Percentiles rank a stretch among this genome's conserved stretches.
Evolutionary conservation across 805 yeast genomes (phyloP).

Genomic region (Starmerella scarabaei): DNA sequence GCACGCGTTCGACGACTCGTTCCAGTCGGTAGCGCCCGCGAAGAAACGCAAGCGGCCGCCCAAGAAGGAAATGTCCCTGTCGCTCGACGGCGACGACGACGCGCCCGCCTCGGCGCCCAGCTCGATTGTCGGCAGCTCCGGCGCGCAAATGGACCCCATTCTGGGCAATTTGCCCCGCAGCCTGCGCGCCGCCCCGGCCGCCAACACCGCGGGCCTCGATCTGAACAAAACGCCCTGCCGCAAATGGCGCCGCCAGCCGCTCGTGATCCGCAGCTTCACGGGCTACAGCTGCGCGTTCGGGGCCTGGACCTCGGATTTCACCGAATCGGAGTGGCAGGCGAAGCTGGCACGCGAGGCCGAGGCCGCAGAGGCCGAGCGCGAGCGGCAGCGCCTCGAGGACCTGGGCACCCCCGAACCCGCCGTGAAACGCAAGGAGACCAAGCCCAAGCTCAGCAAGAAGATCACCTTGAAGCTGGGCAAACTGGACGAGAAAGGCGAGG

Average conservation of each 20-base stretch:
- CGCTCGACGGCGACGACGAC: not conserved
- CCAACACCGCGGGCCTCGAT: conserved; percentile 29
- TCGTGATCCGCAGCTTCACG: conserved; percentile 34
- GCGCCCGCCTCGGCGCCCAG: not conserved
- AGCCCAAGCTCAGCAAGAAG: conserved; percentile 1
- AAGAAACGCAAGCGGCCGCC: not conserved
- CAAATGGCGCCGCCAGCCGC: conserved; percentile 33
- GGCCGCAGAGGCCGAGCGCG: not conserved
- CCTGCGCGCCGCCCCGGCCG: conserved; percentile 20
- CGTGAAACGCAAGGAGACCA: not conserved
- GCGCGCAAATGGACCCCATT: conserved; percentile 11
- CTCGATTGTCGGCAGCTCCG: not conserved
- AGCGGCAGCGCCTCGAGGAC: not conserved
- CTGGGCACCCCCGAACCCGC: conserved; percentile 1
- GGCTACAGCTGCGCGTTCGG: conserved; percentile 31
- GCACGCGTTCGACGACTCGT: not conserved
- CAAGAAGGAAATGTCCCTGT: too few relatives aligned
- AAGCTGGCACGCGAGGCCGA: conserved; percentile 4
- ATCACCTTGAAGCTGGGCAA: conserved; percentile 1
- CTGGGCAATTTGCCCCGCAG: conserved; percentile 18
- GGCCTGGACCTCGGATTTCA: conserved; percentile 31
- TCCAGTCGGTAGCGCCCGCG: not conserved
- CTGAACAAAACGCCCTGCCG: conserved; percentile 35
- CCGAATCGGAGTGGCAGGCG: conserved; percentile 7
- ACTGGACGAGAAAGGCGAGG: not conserved